A percentile compares a stretch with the other conserved stretches of the same genome.
Evolutionary conservation across 805 yeast genomes (phyloP).

Genomic region (Pichia thaimueangensis): DNA sequence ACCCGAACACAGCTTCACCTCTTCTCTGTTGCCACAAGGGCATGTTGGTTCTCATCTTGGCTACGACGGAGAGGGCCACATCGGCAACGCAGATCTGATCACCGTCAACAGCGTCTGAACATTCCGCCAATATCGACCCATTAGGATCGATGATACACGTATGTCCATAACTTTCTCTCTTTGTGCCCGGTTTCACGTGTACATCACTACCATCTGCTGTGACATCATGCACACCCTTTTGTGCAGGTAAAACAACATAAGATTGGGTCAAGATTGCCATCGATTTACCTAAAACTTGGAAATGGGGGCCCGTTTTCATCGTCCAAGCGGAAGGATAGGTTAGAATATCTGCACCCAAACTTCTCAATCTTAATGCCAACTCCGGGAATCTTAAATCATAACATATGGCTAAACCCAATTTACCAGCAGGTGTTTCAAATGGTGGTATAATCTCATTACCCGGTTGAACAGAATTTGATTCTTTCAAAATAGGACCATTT

Average conservation of each 20-base stretch:
- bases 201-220: background rate
- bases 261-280: constrained; percentile 87
- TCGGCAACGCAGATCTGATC: constrained; percentile 55
- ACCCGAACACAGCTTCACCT: constrained; percentile 47
- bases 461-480: constrained; percentile 74
- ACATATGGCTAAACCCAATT: constrained; percentile 69
- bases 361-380: constrained; percentile 55
- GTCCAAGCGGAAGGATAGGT: constrained; percentile 93
- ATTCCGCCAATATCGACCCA: constrained; percentile 69
- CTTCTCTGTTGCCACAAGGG: constrained; percentile 74
- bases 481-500: constrained; percentile 76
- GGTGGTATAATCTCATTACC: constrained; percentile 54
- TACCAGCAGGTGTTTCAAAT: constrained; percentile 53
- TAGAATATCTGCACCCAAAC: constrained; percentile 67
- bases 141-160: constrained; percentile 86
- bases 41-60: constrained; percentile 57
- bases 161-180: constrained; percentile 79
- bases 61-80: constrained; percentile 46
- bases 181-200: constrained; percentile 10
- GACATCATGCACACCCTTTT: constrained; percentile 63
- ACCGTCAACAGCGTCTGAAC: constrained; percentile 36
- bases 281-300: constrained; percentile 73
- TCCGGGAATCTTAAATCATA: constrained; percentile 89
- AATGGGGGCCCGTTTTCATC: constrained; percentile 87
- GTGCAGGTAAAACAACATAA: constrained; percentile 86